These are phyloP conservation scores for Exophiala phaeomuriformis DNA, from an alignment of 2,329 filamentous ascomycete genomes.

Conservation along the genomic window DNA sequence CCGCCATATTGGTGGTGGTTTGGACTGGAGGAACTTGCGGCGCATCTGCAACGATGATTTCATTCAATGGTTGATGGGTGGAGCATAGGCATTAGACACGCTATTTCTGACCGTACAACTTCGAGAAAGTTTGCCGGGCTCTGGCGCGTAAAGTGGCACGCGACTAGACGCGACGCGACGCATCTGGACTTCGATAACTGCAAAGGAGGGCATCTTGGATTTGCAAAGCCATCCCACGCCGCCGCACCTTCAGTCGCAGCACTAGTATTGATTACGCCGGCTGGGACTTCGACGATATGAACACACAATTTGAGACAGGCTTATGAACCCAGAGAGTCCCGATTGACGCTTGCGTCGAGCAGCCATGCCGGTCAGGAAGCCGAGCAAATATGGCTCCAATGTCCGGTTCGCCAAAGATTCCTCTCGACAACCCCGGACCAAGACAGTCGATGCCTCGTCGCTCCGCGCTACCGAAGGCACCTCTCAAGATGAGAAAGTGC, in stretches of 20 bases:
- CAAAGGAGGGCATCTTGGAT: not conserved
- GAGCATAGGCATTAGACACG: not conserved
- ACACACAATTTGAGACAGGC: too few relatives aligned
- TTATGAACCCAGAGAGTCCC: too few relatives aligned
- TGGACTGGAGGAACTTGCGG: not conserved
- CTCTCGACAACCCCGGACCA: slow-evolving; percentile 44
- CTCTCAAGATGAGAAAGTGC: slow-evolving; percentile 85
- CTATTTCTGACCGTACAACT: not conserved
- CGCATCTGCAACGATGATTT: slow-evolving; percentile 2
- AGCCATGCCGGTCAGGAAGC: slow-evolving; percentile 43
- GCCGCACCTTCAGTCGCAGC: too few relatives aligned
- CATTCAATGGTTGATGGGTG: not conserved
- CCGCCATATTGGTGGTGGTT: slow-evolving; percentile 32
- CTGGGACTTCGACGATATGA: not conserved
- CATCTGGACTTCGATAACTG: not conserved
- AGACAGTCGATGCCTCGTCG: slow-evolving; percentile 71
- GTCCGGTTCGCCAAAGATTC: slow-evolving; percentile 39
- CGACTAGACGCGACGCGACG: not conserved
- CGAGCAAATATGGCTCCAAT: slow-evolving; percentile 60
- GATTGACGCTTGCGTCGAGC: not conserved
- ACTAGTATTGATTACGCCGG: not conserved
- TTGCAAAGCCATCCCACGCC: too few relatives aligned
- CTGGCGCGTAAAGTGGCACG: slow-evolving; percentile 6
- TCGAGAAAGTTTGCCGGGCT: slow-evolving; percentile 1
- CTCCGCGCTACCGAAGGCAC: slow-evolving; percentile 73